Base-by-base conservation (phyloP, 108 stramenopile genomes). In the Stephanodiscus minutulus region DNA sequence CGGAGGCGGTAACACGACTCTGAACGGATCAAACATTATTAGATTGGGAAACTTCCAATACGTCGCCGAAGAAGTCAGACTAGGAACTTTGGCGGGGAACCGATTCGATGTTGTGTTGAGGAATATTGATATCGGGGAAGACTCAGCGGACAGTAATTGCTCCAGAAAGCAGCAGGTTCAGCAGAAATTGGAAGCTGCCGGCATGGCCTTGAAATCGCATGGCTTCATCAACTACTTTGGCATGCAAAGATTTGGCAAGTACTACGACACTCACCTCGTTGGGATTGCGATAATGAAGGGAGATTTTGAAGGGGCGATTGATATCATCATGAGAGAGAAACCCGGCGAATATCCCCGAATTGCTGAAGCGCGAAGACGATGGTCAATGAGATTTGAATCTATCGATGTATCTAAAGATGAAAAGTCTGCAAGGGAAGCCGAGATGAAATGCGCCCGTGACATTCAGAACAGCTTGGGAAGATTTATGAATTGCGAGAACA, bases 181-280 rank as follows among this genome's bases (percentile, higher is more conserved):
- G 33, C 55, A 68, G 7, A 76, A 47, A 68, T 46, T 88, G 55
- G 78, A 81, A 64, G 53, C 64, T 21, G 91, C 93, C 0, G 93
- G 86, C 1, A 28, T 63, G 18, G 64, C 74, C 18, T 66, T 92
- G 50, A 70, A 84, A 48, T 36, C 87, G 18, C 22, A 66, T 61
- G 96, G 96, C 17, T 97, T 97, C 68, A 86, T 97, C 64, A 97
- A 97, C 68, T 95, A 97, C 81, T 97, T 91, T 85, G 96, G 96
- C n/a, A 90, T 92, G 81, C 96, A 97, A 72, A 77, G 96, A 59
- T 97, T 97, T 84, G 96, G 96, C 53, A 95, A 94, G 66, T 89
- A 74, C 54, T 43, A 85, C 61, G 94, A 93, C 68, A 93, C 94
- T 13, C 94, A 95, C 76, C 54, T 82, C 22, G 91, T 89, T 28